Evolutionary conservation across 352 stramenopile species (phyloP), one percentile per base, ranked within the genome.

Genomic region (Phytopythium aichiense): DNA sequence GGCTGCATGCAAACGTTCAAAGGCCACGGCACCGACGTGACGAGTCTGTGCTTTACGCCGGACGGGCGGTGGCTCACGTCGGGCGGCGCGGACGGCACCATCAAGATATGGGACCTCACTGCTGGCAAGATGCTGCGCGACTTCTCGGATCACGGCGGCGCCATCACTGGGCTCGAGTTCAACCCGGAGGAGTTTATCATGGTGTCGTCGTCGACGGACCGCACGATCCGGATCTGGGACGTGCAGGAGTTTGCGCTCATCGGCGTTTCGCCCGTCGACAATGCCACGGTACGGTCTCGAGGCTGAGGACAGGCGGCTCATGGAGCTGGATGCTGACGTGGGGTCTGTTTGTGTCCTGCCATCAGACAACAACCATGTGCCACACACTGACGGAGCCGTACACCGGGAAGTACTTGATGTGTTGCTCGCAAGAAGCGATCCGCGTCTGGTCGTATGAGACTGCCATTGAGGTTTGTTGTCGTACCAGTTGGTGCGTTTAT

Each of bases 1-100:
- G 89, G 79, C 64, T 94, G 84, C 65, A 92, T 95, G 76, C 87
- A 94, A 63, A 91, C 80, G 13, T 95, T 94, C 63, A 92, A 94
- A 31, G 87, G 84, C 8, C 87, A 95, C 68, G 68, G 72, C 25
- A 88, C 68, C 7, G 81, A 95, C 48, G 74, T 94, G 51, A 95
- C 84, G 35, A 84, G 72, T 1, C 83, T 92, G 16, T 83, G 70
- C 57, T 93, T 95, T 57, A 94, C 84, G 7, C 87, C 84, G 0
- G 87, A 95, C 56, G 84, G 84, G 20, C 81, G 87, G 0, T 94
- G 87, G 87, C 77, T 95, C 45, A 94, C 87, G 22, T 95, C 84
- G 4, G 84, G 87, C 9, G 74, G 77, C 1, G 70, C 78, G 15
- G 81, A 92, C 38, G 87, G 87, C 35, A 81, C 77, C 13, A 90